Evolutionary conservation across 768 basidiomycete species (phyloP).

Genomic region (Sporobolomyces phaffii): DNA sequence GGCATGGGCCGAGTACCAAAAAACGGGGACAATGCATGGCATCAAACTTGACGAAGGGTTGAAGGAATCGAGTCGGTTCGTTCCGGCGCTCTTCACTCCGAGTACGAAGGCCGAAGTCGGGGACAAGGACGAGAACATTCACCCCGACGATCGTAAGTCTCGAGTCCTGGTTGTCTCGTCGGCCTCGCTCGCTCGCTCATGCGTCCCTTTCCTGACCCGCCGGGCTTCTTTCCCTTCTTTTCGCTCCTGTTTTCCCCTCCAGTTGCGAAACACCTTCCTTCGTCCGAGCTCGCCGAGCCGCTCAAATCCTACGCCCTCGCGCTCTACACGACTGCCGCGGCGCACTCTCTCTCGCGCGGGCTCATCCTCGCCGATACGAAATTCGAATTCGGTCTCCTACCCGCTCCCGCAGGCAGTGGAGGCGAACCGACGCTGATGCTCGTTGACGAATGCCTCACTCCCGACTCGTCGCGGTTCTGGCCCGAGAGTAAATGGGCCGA

Average conservation of each 20-base stretch:
- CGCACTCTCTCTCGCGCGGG: constrained; percentile 55
- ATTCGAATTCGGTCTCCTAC: constrained; percentile 89
- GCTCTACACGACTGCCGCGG: constrained; percentile 59
- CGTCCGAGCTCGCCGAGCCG: constrained; percentile 34
- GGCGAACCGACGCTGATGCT: constrained; percentile 57
- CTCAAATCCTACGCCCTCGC: constrained; percentile 39
- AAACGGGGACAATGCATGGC: constrained; percentile 77
- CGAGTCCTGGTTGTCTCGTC: too few species aligned
- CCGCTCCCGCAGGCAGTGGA: constrained; percentile 36
- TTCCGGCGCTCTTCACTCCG: constrained; percentile 83
- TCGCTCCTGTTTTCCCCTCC: neutral
- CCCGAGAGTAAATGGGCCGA: constrained; percentile 65
- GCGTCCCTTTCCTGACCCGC: too few species aligned
- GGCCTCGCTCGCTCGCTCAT: too few species aligned
- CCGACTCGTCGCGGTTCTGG: constrained; percentile 98
- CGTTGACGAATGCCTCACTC: constrained; percentile 93
- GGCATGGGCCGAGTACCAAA: constrained; percentile 90
- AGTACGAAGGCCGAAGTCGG: constrained; percentile 95
- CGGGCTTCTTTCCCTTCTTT: neutral
- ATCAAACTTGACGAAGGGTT: constrained; percentile 68
- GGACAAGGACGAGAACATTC: constrained; percentile 91
- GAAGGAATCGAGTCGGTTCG: constrained; percentile 76
- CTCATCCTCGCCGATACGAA: constrained; percentile 97
- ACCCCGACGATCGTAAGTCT: constrained; percentile 63
- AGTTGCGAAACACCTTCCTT: constrained; percentile 28